Percentiles rank a stretch among this genome's conserved stretches.
These are phyloP conservation scores for Gossypium schwendimanii DNA, from an alignment of 441 rosid genomes.

Conservation along the genomic window DNA sequence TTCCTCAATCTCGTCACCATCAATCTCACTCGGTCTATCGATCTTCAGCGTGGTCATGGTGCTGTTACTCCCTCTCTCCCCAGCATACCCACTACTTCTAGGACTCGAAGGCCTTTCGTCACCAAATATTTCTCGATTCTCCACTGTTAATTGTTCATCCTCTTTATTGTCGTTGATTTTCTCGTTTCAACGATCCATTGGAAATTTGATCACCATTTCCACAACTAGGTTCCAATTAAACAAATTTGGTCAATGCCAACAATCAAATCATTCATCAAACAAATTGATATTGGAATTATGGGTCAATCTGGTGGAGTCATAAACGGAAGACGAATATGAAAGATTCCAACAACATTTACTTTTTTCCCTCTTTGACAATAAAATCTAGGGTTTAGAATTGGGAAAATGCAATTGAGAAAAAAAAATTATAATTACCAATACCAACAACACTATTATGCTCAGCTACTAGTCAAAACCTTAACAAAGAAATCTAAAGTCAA, in stretches of 20 bases:
- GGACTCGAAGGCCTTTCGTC: constrained; percentile 63
- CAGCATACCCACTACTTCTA: constrained; percentile 85
- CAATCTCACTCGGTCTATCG: constrained; percentile 34
- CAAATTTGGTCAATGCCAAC: constrained; percentile 25
- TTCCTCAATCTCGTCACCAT: constrained; percentile 52
- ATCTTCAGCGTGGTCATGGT: constrained; percentile 38
- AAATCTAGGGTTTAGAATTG: no score
- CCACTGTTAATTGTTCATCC: not conserved
- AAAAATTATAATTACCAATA: no score
- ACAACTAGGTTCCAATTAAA: not conserved
- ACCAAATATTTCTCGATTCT: constrained; percentile 26
- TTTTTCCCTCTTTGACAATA: no score
- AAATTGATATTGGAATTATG: constrained; percentile 23
- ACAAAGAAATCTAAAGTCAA: no score
- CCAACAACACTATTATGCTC: no score
- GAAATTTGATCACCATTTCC: not conserved
- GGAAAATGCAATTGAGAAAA: no score
- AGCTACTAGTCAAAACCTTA: no score
- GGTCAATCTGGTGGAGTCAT: constrained; percentile 20
- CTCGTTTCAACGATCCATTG: constrained; percentile 24
- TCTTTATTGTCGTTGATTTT: constrained; percentile 11
- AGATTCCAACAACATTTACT: no score
- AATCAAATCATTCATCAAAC: constrained; percentile 31
- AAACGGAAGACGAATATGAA: constrained; percentile 24
- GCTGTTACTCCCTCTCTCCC: constrained; percentile 79